A percentile compares a stretch with the other conserved stretches of the same genome.
Conservation (phyloP, 73 alveolate genomes). For the Paramecium bursaria region DNA sequence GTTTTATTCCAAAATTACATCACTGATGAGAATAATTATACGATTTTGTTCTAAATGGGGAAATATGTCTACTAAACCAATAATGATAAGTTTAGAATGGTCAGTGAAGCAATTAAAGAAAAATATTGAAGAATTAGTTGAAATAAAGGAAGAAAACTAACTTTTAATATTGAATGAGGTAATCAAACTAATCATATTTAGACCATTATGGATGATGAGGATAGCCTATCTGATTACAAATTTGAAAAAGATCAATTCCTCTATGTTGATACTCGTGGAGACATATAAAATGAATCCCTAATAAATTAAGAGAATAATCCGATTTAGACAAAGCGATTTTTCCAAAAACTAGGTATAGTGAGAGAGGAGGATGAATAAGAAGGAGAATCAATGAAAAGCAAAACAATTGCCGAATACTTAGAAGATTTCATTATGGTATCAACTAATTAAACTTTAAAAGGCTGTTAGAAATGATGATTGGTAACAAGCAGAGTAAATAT, state of each 20-base stretch:
- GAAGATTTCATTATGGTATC: neutral
- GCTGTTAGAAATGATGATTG: neutral
- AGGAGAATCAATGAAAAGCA: neutral
- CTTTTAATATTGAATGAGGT: neutral
- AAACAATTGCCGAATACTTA: neutral
- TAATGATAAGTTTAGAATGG: neutral
- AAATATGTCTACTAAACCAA: conserved; percentile 33
- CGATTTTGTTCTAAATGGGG: conserved; percentile 55
- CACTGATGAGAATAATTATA: conserved; percentile 20
- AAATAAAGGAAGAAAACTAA: neutral
- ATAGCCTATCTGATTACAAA: neutral
- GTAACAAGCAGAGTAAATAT: neutral
- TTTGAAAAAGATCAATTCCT: conserved; percentile 2
- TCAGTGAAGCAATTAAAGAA: conserved; percentile 10
- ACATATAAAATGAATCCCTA: neutral
- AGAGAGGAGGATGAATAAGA: neutral
- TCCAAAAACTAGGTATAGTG: neutral
- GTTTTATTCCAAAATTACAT: too few species aligned
- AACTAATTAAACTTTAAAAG: neutral
- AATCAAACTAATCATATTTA: neutral
- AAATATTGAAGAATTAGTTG: neutral
- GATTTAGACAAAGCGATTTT: too few species aligned
- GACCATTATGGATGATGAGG: neutral
- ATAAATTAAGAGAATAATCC: too few species aligned
- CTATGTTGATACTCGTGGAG: neutral